Percentiles rank a stretch among this genome's conserved stretches.
Conservation (phyloP, 1,139 yeast genomes). For the Waltiozyma sp. region DNA sequence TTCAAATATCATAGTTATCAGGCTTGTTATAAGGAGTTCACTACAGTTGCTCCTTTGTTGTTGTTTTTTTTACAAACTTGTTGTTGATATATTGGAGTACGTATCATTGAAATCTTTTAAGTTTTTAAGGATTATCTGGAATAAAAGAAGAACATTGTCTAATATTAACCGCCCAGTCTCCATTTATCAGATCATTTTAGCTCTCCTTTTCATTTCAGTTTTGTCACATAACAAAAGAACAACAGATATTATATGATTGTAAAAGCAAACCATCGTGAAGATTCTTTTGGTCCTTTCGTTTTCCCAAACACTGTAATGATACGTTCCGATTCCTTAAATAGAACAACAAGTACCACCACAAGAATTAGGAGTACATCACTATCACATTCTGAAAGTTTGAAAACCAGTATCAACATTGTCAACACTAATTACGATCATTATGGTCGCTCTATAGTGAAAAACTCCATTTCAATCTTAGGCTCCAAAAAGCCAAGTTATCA, state of each 20-base stretch:
- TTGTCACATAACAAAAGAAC: too few relatives aligned
- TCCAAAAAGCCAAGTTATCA: not conserved
- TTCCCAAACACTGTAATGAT: not conserved
- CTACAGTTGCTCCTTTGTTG: too few relatives aligned
- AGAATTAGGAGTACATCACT: not conserved
- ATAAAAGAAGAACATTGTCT: too few relatives aligned
- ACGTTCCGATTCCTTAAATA: not conserved
- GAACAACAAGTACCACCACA: not conserved
- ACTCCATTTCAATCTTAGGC: conserved; percentile 2
- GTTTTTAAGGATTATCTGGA: too few relatives aligned
- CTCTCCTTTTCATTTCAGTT: too few relatives aligned
- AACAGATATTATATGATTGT: not conserved
- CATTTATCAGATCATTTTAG: too few relatives aligned
- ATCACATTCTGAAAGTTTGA: not conserved
- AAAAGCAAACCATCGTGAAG: not conserved
- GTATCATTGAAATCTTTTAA: too few relatives aligned
- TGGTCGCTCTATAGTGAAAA: conserved; percentile 15
- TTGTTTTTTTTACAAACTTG: too few relatives aligned
- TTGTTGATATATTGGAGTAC: too few relatives aligned
- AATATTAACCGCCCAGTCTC: too few relatives aligned
- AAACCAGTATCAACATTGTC: conserved; percentile 14
- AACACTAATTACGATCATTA: conserved; percentile 17
- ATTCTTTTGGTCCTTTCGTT: not conserved
- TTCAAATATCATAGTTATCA: too few relatives aligned
- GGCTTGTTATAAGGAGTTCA: too few relatives aligned